Evolutionary conservation across 345 rosid genomes (phyloP).

Genomic region (Salix udensis): DNA sequence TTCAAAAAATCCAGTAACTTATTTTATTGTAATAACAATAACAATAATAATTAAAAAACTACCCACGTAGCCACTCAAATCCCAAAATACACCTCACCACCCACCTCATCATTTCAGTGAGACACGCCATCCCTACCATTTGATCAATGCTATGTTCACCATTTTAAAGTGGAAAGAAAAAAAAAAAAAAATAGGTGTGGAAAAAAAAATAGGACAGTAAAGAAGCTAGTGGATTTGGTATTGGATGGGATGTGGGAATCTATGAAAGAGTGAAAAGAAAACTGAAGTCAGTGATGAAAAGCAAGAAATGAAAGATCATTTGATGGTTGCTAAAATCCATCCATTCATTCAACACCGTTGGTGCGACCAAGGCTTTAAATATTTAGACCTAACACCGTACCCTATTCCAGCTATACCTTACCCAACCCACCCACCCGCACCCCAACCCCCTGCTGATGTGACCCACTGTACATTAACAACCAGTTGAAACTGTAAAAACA

Average conservation of each 20-base stretch:
- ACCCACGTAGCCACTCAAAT: too few species aligned
- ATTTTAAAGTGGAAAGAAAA: not conserved
- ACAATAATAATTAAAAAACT: not conserved
- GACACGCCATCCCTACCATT: conserved; percentile 8
- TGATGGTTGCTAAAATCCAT: conserved; percentile 15
- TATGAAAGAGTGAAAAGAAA: not conserved
- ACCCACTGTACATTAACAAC: conserved; percentile 82
- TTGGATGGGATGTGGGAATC: conserved; percentile 11
- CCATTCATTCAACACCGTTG: conserved; percentile 23
- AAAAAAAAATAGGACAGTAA: not conserved
- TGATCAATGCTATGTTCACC: conserved; percentile 14
- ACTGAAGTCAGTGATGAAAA: not conserved
- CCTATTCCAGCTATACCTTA: conserved; percentile 30
- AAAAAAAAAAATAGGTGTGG: not conserved
- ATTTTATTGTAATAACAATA: not conserved
- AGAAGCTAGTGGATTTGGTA: not conserved
- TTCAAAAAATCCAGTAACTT: not conserved
- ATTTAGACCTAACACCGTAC: conserved; percentile 50
- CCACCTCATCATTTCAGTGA: conserved; percentile 13
- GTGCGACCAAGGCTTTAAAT: conserved; percentile 47
- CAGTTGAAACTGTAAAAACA: conserved; percentile 60
- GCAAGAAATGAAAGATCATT: not conserved
- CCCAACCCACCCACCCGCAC: not conserved
- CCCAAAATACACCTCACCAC: conserved; percentile 8
- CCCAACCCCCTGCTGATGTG: conserved; percentile 91